Conservation (phyloP, 768 basidiomycete species). For the Kwoniella mangroviensis region DNA sequence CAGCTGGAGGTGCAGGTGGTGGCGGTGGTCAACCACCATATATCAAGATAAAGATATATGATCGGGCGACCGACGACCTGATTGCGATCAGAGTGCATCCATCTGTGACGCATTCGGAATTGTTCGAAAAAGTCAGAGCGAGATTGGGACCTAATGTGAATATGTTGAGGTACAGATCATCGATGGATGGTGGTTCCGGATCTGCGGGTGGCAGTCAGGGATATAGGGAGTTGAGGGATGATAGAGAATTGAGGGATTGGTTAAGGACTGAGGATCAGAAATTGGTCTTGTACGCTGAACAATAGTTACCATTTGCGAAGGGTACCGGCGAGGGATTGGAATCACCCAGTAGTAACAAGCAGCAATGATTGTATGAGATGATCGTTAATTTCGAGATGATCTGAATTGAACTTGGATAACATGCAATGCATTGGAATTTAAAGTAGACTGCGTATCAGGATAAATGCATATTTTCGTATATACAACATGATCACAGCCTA, state of each 20-base stretch:
- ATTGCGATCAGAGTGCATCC: slow-evolving; percentile 98
- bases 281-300: slow-evolving; percentile 56
- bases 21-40: slow-evolving; percentile 65
- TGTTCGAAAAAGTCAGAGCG: slow-evolving; percentile 89
- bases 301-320: too few species aligned
- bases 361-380: too few species aligned
- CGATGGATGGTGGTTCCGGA: slow-evolving; percentile 28
- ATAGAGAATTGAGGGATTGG: slow-evolving; percentile 54
- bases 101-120: slow-evolving; percentile 77
- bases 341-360: too few species aligned
- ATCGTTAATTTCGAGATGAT: too few species aligned
- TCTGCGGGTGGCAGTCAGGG: slow-evolving; percentile 15
- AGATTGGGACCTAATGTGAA: slow-evolving; percentile 77
- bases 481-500: too few species aligned
- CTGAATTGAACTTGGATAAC: too few species aligned
- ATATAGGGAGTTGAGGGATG: slow-evolving; percentile 53
- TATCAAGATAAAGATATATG: slow-evolving; percentile 98
- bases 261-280: slow-evolving; percentile 55
- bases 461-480: too few species aligned
- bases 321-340: too few species aligned
- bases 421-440: too few species aligned
- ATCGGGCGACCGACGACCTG: slow-evolving; percentile 87
- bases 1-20: slow-evolving; percentile 1
- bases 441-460: too few species aligned
- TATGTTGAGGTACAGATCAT: slow-evolving; percentile 69